Conservation (phyloP, 768 basidiomycete genomes). For the Boletellus ananiceps region DNA sequence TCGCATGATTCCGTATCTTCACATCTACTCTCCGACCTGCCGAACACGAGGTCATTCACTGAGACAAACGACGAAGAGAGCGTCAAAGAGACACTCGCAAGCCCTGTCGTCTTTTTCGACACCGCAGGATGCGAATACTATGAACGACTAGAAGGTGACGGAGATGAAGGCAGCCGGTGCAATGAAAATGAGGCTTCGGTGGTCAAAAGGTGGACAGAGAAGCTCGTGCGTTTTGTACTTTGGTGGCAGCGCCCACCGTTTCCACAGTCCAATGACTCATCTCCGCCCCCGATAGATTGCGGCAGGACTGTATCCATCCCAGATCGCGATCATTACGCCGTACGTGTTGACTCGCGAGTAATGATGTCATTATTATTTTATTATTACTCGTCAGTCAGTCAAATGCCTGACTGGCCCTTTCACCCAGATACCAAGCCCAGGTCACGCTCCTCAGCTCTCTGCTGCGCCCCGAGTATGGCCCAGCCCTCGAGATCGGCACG, state of each 20-base stretch:
- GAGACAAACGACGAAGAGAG: conserved; percentile 54
- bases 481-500: conserved; percentile 80
- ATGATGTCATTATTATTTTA: not conserved
- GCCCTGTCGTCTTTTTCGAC: conserved; percentile 89
- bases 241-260: not conserved
- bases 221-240: conserved; percentile 49
- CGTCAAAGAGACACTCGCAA: conserved; percentile 64
- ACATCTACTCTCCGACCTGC: conserved; percentile 69
- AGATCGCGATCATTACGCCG: conserved; percentile 89
- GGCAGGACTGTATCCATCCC: conserved; percentile 56
- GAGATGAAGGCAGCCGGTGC: conserved; percentile 85
- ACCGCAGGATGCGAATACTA: conserved; percentile 93
- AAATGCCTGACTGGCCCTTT: not conserved
- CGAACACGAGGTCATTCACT: conserved; percentile 40
- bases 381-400: not conserved
- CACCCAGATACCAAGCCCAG: conserved; percentile 79
- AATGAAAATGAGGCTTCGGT: conserved; percentile 95
- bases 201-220: conserved; percentile 78
- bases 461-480: conserved; percentile 65
- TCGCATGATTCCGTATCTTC: conserved; percentile 68
- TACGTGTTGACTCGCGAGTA: conserved; percentile 30
- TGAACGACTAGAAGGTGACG: conserved; percentile 71
- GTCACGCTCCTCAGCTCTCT: conserved; percentile 78
- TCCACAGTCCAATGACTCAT: not conserved
- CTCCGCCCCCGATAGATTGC: conserved; percentile 39